phyloP scores from a whole-genome alignment of 2,329 filamentous ascomycete genomes.

The Geosmithia flava region DNA sequence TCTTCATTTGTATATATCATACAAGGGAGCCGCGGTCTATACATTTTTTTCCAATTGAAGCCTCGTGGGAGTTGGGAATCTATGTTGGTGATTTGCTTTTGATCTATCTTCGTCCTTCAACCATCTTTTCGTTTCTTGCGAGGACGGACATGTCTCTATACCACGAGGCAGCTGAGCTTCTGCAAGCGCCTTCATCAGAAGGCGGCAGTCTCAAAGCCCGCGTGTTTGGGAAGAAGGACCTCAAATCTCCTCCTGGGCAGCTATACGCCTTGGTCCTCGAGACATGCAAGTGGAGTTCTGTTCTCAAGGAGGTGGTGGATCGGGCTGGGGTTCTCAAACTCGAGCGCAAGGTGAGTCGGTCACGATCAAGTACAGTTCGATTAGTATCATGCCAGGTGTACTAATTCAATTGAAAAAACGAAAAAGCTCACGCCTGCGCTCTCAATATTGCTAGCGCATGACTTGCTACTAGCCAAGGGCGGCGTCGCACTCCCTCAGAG shows the following conservation, averaged over 20 bases:
- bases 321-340: constrained; percentile 60
- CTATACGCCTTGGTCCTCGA: constrained; percentile 82
- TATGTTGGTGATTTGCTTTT: too few species aligned
- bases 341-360: constrained; percentile 71
- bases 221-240: constrained; percentile 60
- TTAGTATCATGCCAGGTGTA: too few species aligned
- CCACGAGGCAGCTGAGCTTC: constrained; percentile 71
- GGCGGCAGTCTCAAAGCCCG: constrained; percentile 82
- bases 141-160: constrained; percentile 92
- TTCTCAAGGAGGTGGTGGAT: constrained; percentile 86
- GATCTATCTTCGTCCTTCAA: too few species aligned
- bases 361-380: too few species aligned
- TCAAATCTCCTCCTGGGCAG: constrained; percentile 70
- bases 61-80: too few species aligned
- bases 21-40: too few species aligned
- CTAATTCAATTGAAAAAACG: too few species aligned
- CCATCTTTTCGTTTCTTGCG: too few species aligned
- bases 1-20: too few species aligned
- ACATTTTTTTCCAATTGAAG: too few species aligned
- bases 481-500: constrained; percentile 71
- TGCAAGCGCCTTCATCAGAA: constrained; percentile 38
- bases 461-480: constrained; percentile 67
- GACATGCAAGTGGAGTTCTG: constrained; percentile 77
- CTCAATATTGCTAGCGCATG: constrained; percentile 73
- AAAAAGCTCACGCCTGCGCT: constrained; percentile 70